A percentile compares a stretch with the other conserved stretches of the same genome.
Evolutionary conservation across 345 rosid species (phyloP).

Genomic region (Syzygium jambos): DNA sequence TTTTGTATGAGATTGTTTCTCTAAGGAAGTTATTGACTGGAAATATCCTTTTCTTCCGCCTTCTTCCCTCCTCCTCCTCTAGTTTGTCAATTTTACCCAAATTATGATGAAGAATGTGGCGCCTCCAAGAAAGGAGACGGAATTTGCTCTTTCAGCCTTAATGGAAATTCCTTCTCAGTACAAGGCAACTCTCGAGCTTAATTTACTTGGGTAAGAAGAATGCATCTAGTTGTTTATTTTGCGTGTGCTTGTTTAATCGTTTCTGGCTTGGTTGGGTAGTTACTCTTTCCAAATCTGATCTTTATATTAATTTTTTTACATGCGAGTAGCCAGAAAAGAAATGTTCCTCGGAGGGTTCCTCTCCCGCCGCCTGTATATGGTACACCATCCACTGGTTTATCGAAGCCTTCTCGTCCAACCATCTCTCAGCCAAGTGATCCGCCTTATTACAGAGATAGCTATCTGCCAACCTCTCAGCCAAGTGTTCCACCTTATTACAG

Average conservation of each 20-base stretch:
- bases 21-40: not conserved
- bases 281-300: not conserved
- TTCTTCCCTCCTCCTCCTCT: conserved; percentile 5
- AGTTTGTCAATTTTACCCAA: conserved; percentile 94
- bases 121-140: conserved; percentile 63
- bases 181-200: conserved; percentile 83
- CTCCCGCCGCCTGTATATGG: conserved; percentile 68
- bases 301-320: not conserved
- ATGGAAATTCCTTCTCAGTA: conserved; percentile 97
- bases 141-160: conserved; percentile 84
- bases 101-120: conserved; percentile 74
- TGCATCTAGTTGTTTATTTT: not conserved
- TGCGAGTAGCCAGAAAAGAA: conserved; percentile 44
- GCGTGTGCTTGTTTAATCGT: not conserved
- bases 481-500: conserved; percentile 53
- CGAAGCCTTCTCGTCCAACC: conserved; percentile 24
- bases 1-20: not conserved
- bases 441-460: conserved; percentile 29
- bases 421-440: conserved; percentile 56
- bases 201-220: conserved; percentile 58
- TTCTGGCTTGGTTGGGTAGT: not conserved
- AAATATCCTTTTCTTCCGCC: not conserved
- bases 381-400: conserved; percentile 20
- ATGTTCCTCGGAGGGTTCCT: conserved; percentile 45
- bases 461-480: conserved; percentile 38